Percentiles rank a stretch among this genome's conserved stretches.
Evolutionary conservation across 2,329 filamentous ascomycete genomes (phyloP).

Genomic region (Alternaria longipes): DNA sequence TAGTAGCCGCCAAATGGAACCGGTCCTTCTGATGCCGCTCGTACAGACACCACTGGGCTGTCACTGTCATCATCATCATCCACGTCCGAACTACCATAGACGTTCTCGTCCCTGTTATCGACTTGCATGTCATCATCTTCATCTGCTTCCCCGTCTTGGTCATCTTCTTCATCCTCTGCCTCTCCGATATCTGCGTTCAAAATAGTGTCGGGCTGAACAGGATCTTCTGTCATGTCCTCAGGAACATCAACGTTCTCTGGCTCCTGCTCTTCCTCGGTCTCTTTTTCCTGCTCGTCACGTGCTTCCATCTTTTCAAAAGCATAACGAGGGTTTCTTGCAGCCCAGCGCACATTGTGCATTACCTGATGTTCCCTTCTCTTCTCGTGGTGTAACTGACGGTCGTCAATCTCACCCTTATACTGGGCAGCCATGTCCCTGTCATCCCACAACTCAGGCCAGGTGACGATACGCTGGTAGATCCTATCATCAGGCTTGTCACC

Average conservation of each 20-base stretch:
- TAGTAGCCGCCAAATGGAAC: conserved; percentile 38
- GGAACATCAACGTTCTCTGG: conserved; percentile 36
- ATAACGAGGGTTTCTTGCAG: conserved; percentile 45
- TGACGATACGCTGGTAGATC: conserved; percentile 42
- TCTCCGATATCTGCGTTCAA: conserved; percentile 32
- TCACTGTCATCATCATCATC: conserved; percentile 28
- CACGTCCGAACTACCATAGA: conserved; percentile 23
- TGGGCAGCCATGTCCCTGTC: conserved; percentile 41
- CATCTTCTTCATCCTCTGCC: conserved; percentile 29
- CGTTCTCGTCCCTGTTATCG: conserved; percentile 25
- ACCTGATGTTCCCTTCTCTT: conserved; percentile 42
- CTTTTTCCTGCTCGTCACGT: conserved; percentile 6
- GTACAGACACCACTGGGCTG: conserved; percentile 19
- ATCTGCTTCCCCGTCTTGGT: conserved; percentile 25
- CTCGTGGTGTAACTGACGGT: conserved; percentile 33
- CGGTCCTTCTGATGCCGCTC: conserved; percentile 29
- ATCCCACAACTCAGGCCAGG: conserved; percentile 48
- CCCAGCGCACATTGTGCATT: conserved; percentile 44
- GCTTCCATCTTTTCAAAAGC: conserved; percentile 46
- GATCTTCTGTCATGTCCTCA: conserved; percentile 44
- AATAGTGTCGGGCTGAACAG: conserved; percentile 37
- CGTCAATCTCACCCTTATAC: conserved; percentile 40
- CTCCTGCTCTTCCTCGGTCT: conserved; percentile 23
- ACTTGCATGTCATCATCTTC: conserved; percentile 26
- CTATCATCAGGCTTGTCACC: conserved; percentile 45